Evolutionary conservation across 2,329 filamentous ascomycete species (phyloP).

Genomic region (Trichoderma endophyticum): DNA sequence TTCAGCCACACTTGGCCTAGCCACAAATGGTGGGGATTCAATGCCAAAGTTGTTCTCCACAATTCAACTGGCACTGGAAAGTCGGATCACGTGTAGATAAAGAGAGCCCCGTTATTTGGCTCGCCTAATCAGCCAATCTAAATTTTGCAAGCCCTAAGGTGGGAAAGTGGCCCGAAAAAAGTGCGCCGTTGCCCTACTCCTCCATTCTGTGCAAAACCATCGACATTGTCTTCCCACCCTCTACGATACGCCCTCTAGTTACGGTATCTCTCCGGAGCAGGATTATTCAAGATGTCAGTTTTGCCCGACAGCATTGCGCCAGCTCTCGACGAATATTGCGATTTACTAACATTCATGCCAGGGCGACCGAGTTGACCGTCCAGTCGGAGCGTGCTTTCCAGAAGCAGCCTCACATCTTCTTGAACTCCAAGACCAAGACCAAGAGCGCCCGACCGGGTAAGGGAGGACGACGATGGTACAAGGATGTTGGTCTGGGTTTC

Average conservation of each 20-base stretch:
- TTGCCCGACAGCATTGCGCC: conserved; percentile 19
- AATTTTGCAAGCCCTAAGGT: conserved; percentile 43
- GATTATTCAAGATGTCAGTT: conserved; percentile 45
- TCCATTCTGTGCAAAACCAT: conserved; percentile 37
- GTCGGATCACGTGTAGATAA: conserved; percentile 28
- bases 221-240: conserved; percentile 36
- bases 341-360: conserved; percentile 44
- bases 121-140: conserved; percentile 34
- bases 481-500: conserved; percentile 99
- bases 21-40: background rate
- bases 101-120: conserved; percentile 22
- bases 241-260: conserved; percentile 39
- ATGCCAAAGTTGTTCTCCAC: background rate
- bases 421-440: conserved; percentile 90
- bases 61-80: background rate
- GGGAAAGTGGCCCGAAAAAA: conserved; percentile 33
- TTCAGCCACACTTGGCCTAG: conserved; percentile 5
- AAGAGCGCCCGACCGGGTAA: conserved; percentile 84
- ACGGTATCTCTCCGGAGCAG: conserved; percentile 40
- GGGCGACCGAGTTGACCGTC: conserved; percentile 98
- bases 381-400: conserved; percentile 99
- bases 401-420: conserved; percentile 99
- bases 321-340: conserved; percentile 22
- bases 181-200: conserved; percentile 38
- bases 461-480: conserved; percentile 92